Evolutionary conservation across 441 rosid species (phyloP).

Genomic region (Brassica balearica): DNA sequence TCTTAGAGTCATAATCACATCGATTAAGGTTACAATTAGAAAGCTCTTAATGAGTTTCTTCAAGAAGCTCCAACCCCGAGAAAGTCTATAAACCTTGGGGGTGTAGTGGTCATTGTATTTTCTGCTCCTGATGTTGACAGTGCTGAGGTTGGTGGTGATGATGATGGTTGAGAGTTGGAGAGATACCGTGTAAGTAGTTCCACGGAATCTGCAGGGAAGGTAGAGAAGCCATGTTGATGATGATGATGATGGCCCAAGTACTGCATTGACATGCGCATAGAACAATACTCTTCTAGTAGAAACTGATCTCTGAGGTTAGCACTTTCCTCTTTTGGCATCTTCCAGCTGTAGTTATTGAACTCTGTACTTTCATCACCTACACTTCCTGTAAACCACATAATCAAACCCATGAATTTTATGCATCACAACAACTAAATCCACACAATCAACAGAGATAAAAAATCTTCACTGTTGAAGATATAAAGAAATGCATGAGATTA

Average conservation of each 20-base stretch:
- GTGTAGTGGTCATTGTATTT: slow-evolving; percentile 7
- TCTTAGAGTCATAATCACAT: slow-evolving; percentile 20
- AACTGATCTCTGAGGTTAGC: slow-evolving; percentile 29
- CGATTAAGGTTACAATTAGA: slow-evolving; percentile 23
- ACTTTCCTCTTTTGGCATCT: slow-evolving; percentile 37
- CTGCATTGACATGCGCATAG: slow-evolving; percentile 33
- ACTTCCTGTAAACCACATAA: slow-evolving; percentile 21
- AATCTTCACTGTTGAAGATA: neutral
- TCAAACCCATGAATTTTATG: neutral
- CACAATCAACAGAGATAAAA: neutral
- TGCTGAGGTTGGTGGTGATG: slow-evolving; percentile 29
- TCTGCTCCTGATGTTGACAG: slow-evolving; percentile 32
- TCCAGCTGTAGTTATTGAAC: slow-evolving; percentile 28
- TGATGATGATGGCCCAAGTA: slow-evolving; percentile 31
- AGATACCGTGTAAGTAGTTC: slow-evolving; percentile 23
- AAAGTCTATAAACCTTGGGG: slow-evolving; percentile 35
- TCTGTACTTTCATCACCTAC: slow-evolving; percentile 19
- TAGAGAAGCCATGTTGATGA: slow-evolving; percentile 33
- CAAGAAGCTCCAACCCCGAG: slow-evolving; percentile 38
- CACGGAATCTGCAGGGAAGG: slow-evolving; percentile 37
- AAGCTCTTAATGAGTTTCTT: slow-evolving; percentile 18
- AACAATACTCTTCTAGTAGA: slow-evolving; percentile 25
- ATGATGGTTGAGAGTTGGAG: slow-evolving; percentile 34
- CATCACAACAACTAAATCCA: neutral
- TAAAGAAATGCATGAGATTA: neutral